phyloP scores from a whole-genome alignment of 2,329 filamentous ascomycete genomes.

The Cryphonectria carpinicola region DNA sequence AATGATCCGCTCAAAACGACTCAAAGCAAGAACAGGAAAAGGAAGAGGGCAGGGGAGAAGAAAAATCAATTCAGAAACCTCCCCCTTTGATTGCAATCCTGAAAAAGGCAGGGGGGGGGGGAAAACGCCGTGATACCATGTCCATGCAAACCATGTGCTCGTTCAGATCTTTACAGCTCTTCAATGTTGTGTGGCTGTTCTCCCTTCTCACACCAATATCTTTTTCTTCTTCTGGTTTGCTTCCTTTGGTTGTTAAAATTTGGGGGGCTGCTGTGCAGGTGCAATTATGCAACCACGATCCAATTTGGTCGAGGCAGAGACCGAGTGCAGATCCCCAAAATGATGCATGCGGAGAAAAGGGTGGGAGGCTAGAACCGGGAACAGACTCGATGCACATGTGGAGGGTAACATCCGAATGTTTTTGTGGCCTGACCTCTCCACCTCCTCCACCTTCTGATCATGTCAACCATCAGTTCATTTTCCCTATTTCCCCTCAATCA shows the following conservation, averaged over 20 bases:
- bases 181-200: neutral
- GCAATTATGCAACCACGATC: neutral
- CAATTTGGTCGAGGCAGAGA: constrained; percentile 11
- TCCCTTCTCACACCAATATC: neutral
- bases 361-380: constrained; percentile 9
- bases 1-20: neutral
- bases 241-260: neutral
- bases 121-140: constrained; percentile 24
- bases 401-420: constrained; percentile 26
- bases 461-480: constrained; percentile 11
- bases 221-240: neutral
- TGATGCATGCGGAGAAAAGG: constrained; percentile 18
- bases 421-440: constrained; percentile 25
- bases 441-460: constrained; percentile 7
- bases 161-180: constrained; percentile 17
- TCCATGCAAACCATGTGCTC: constrained; percentile 26
- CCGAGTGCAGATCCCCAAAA: neutral
- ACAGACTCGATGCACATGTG: constrained; percentile 3
- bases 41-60: too few relatives aligned
- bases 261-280: neutral
- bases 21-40: constrained; percentile 3
- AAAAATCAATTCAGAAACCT: neutral
- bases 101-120: neutral
- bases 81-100: neutral
- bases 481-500: neutral